phyloP scores from a whole-genome alignment of 352 stramenopile species.

The Globisporangium nagaii region DNA sequence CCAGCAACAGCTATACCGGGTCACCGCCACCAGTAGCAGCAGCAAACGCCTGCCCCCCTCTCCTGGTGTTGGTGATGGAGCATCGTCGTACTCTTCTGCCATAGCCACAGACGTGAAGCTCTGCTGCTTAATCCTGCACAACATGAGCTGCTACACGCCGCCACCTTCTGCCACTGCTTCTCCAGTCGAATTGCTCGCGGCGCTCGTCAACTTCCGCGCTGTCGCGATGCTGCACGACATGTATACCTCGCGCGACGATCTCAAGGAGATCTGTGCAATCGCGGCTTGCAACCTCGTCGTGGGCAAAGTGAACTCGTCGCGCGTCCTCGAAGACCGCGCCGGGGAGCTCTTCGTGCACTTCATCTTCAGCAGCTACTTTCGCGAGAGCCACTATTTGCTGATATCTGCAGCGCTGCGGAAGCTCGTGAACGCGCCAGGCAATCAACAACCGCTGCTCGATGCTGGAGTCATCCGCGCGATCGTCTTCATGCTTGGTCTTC shows the following conservation, averaged over 20 bases:
- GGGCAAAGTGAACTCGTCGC: slow-evolving; percentile 61
- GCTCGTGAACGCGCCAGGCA: slow-evolving; percentile 56
- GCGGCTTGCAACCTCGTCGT: slow-evolving; percentile 61
- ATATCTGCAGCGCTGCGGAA: slow-evolving; percentile 52
- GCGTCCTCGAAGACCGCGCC: slow-evolving; percentile 44
- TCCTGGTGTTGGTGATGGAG: background rate
- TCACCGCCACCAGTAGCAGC: no score
- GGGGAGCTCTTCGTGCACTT: slow-evolving; percentile 55
- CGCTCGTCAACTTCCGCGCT: slow-evolving; percentile 40
- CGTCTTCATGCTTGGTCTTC: slow-evolving; percentile 36
- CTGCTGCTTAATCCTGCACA: slow-evolving; percentile 67
- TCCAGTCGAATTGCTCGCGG: slow-evolving; percentile 21
- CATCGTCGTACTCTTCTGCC: background rate
- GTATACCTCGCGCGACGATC: slow-evolving; percentile 33
- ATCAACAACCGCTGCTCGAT: slow-evolving; percentile 41
- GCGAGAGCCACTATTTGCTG: slow-evolving; percentile 28
- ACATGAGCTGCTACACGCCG: slow-evolving; percentile 43
- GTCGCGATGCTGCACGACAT: slow-evolving; percentile 46
- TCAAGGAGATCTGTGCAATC: slow-evolving; percentile 53
- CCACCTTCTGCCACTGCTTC: background rate
- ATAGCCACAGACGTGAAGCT: slow-evolving; percentile 30
- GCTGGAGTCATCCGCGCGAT: slow-evolving; percentile 36
- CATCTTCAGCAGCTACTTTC: slow-evolving; percentile 33
- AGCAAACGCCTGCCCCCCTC: background rate
- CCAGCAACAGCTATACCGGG: background rate